phyloP scores from a whole-genome alignment of 495 filamentous ascomycete species.

The Podospora pseudoanserina region DNA sequence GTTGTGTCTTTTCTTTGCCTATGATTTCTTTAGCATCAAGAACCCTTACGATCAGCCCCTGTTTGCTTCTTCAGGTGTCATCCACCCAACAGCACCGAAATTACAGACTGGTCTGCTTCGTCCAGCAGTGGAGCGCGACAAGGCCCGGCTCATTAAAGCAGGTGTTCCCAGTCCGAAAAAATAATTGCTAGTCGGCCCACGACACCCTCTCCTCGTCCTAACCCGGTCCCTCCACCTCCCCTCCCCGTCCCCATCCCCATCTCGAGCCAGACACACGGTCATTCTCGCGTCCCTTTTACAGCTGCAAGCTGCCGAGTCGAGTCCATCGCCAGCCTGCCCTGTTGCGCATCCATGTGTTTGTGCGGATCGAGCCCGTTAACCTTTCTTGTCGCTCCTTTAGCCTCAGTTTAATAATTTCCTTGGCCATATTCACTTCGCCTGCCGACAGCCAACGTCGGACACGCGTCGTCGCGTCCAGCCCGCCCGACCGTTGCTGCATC shows the following conservation, averaged over 20 bases:
- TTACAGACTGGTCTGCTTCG: constrained; percentile 14
- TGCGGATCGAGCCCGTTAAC: constrained; percentile 13
- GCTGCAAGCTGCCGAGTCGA: constrained; percentile 29
- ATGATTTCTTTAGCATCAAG: background rate
- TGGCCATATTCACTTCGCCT: constrained; percentile 21
- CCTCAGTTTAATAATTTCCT: constrained; percentile 11
- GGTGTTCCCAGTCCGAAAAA: constrained; percentile 20
- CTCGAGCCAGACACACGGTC: constrained; percentile 22
- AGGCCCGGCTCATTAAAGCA: constrained; percentile 31
- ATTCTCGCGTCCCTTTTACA: constrained; percentile 22
- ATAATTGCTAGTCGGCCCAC: constrained; percentile 20
- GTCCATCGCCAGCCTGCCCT: constrained; percentile 17
- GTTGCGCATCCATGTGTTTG: constrained; percentile 32
- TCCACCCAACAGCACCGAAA: constrained; percentile 28
- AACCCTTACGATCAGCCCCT: background rate
- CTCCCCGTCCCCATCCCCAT: background rate
- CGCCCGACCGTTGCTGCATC: constrained; percentile 14
- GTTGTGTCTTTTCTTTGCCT: background rate
- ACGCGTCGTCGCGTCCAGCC: constrained; percentile 40
- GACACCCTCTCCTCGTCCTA: constrained; percentile 13
- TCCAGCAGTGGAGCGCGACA: constrained; percentile 26
- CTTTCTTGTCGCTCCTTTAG: constrained; percentile 38
- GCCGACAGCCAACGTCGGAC: constrained; percentile 18
- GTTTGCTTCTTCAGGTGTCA: constrained; percentile 22
- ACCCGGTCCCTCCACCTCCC: background rate